These are phyloP conservation scores for Kluyveromyces wickerhamii DNA, from an alignment of 805 yeast genomes.

Conservation along the genomic window DNA sequence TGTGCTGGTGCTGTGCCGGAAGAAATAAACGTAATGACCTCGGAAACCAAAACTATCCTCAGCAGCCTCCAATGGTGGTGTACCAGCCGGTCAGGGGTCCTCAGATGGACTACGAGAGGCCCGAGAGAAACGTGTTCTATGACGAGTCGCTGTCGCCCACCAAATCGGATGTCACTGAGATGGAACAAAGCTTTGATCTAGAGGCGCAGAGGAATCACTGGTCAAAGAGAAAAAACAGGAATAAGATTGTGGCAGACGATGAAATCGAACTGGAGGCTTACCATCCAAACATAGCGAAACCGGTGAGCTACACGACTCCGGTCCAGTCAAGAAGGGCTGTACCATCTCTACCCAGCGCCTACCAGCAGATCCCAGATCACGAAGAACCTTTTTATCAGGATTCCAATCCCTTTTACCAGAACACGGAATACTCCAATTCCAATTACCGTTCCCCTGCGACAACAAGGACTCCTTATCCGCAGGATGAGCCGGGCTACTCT, in stretches of 20 bases:
- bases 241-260: slow-evolving; percentile 33
- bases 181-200: slow-evolving; percentile 27
- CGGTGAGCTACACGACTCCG: slow-evolving; percentile 52
- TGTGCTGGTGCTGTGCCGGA: slow-evolving; percentile 43
- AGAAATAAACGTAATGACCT: background rate
- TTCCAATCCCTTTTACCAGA: background rate
- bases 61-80: slow-evolving; percentile 21
- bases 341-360: too few species aligned
- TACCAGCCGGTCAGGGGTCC: slow-evolving; percentile 28
- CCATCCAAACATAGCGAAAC: slow-evolving; percentile 63
- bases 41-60: slow-evolving; percentile 2
- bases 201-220: slow-evolving; percentile 20
- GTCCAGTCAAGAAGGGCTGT: too few species aligned
- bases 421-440: background rate
- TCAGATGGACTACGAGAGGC: slow-evolving; percentile 16
- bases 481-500: background rate
- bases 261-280: slow-evolving; percentile 62
- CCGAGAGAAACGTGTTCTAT: slow-evolving; percentile 10
- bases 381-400: too few species aligned
- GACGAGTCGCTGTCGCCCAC: slow-evolving; percentile 14
- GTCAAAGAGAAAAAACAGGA: slow-evolving; percentile 7
- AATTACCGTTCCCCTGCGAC: background rate
- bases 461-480: slow-evolving; percentile 3
- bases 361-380: too few species aligned
- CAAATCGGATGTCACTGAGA: slow-evolving; percentile 19